A percentile compares a stretch with the other conserved stretches of the same genome.
Conservation (phyloP, 768 basidiomycete genomes). For the Mrakia hoshinonis region DNA sequence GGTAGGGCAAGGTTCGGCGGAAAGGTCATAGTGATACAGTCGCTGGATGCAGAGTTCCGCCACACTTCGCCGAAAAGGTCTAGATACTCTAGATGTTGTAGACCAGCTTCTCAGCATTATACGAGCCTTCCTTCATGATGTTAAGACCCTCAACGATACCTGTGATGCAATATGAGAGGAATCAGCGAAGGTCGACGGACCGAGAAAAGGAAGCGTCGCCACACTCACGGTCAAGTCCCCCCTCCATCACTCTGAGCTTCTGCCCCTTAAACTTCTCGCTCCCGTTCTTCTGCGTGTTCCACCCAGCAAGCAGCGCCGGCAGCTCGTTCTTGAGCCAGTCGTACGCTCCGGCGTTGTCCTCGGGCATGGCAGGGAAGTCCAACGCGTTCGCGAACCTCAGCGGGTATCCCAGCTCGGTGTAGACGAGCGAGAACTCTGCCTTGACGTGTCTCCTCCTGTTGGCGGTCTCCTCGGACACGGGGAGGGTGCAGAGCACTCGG, state of each 20-base stretch:
- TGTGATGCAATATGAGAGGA: neutral
- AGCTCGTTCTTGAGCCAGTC: conserved; percentile 9
- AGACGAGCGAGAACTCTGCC: conserved; percentile 7
- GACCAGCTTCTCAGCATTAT: conserved; percentile 16
- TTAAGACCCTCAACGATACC: conserved; percentile 2
- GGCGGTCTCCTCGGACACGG: conserved; percentile 1
- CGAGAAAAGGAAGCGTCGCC: neutral
- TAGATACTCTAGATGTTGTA: neutral
- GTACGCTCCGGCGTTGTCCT: conserved; percentile 4
- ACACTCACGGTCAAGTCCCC: conserved; percentile 5
- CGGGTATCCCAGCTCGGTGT: conserved; percentile 17
- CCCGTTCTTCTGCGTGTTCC: neutral
- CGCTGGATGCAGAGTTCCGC: neutral
- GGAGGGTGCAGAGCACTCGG: neutral
- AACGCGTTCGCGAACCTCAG: conserved; percentile 13
- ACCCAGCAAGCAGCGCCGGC: neutral
- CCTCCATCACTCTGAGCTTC: neutral
- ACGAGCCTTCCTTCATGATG: conserved; percentile 6
- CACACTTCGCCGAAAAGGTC: neutral
- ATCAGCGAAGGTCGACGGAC: neutral
- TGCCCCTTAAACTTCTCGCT: neutral
- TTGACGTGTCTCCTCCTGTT: neutral
- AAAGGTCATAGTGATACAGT: neutral
- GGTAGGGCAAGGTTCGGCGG: no score
- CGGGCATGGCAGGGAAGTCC: conserved; percentile 12